Evolutionary conservation across 352 stramenopile species (phyloP), one percentile per base, ranked within the genome.

Genomic region (Pythium periplocum): DNA sequence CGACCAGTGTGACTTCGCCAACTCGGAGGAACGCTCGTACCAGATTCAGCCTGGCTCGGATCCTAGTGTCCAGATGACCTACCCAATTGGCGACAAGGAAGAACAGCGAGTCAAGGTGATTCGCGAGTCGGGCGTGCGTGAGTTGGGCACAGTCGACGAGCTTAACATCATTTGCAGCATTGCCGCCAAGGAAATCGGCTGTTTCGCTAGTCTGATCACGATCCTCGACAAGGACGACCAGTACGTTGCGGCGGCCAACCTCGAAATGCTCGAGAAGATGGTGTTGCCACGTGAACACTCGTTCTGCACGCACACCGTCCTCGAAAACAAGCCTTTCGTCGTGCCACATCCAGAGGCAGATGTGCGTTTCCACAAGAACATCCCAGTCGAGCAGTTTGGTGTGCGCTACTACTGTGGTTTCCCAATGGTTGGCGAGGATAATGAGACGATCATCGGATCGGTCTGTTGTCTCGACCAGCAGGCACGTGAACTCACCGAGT

Each of bases 381-480:
- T 48, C 4, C 61, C 66, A 1, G 62, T 60, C 59, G 54, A 36
- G 36, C 57, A 53, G 49, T 67, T 80, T 35, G 62, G 64, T 9
- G 66, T 73, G 35, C 79, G 74, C 54, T 91, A 87, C 61, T 89
- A 91, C 75, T 89, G 76, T 62, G 81, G 81, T 5, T 88, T 89
- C 43, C 81, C 81, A 10, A 48, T 91, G 26, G 31, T 83, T 4
- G 61, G 67, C 2, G 53, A 63, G 1, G 62, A 83, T 50, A 26
- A 26, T 26, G 54, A 63, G 35, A 74, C 67, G 6, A 59, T 83
- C 46, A 83, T 90, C 48, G 80, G 78, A 3, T 73, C 69, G 2
- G 56, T 91, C 37, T 88, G 78, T 49, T 86, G 75, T 46, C 55
- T 74, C 10, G 69, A 77, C 50, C 53, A 55, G 38, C 39, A 74